Conservation (phyloP, 2,329 filamentous ascomycete genomes). For the Colletotrichum agaves region DNA sequence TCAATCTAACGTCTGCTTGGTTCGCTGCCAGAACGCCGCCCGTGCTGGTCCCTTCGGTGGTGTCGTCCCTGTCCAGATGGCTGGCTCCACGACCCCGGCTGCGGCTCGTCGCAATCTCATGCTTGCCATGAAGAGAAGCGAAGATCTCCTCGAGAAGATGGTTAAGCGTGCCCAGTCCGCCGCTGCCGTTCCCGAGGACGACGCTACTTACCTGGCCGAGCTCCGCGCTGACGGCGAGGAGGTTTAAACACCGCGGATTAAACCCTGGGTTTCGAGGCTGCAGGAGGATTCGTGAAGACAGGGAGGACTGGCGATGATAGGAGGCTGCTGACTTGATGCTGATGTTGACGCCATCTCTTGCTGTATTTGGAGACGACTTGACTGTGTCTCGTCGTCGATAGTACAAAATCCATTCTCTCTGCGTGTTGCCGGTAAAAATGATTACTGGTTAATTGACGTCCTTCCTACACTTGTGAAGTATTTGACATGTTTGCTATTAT, state of each 20-base stretch:
- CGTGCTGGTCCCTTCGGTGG: conserved; percentile 71
- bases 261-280: neutral
- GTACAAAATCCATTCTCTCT: conserved; percentile 29
- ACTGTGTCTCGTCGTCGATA: conserved; percentile 28
- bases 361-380: conserved; percentile 19
- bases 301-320: conserved; percentile 5
- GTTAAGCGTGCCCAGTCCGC: conserved; percentile 40
- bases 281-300: neutral
- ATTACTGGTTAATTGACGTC: neutral
- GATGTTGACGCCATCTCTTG: conserved; percentile 15
- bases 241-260: conserved; percentile 23
- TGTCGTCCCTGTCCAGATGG: conserved; percentile 66
- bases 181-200: conserved; percentile 33
- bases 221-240: conserved; percentile 40
- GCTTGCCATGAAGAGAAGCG: conserved; percentile 42
- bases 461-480: too few species aligned
- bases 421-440: neutral
- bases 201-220: conserved; percentile 38
- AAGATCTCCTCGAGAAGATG: conserved; percentile 37
- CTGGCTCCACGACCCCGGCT: conserved; percentile 40
- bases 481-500: too few species aligned
- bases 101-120: conserved; percentile 42
- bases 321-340: conserved; percentile 24
- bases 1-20: conserved; percentile 69
- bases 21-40: conserved; percentile 70